Evolutionary conservation across 768 basidiomycete species (phyloP), one percentile per base, ranked within the genome.

Genomic region (Mycena galopus): DNA sequence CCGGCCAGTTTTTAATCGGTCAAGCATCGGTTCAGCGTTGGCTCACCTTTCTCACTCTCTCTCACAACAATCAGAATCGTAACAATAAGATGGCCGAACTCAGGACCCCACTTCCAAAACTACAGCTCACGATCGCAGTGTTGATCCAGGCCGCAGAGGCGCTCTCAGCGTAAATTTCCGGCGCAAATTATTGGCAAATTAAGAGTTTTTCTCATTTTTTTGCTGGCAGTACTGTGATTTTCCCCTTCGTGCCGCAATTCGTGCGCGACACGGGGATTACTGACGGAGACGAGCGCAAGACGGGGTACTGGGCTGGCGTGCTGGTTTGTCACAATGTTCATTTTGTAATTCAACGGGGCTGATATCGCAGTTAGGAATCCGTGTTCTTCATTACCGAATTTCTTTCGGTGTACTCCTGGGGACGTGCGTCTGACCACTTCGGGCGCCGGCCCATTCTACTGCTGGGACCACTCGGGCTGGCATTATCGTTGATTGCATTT

Each of bases 161-260:
- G 1, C 50, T 73, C 10, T 64, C 72, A 8, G 71, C 72, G 72
- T 73, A 47, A 2, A 62, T 62, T 23, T n/a, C n/a, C 23, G 7
- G 30, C 30, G 19, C 30, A 35, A 7, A 60, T 16, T 29, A 7
- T 27, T 11, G 17, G 21, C 33, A 42, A 11, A 62, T 19, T 29
- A n/a, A n/a, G n/a, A 37, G 35, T 14, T 37, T 37, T 14, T 14
- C 35, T 37, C 35, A 37, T 6, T 37, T 37, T 37, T n/a, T n/a
- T n/a, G n/a, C n/a, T n/a, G n/a, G 35, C 35, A 37, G 35, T 37
- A 37, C 35, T 37, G 86, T 90, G 60, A 90, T 90, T 64, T 83
- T 84, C 29, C 89, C 89, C 2, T 89, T 89, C 73, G 61, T 76
- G 12, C 67, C 71, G 17, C 76, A 79, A 33, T 75, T 80, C 4